Evolutionary conservation across 495 filamentous ascomycete species (phyloP).

Genomic region (Rhypophila decipiens): DNA sequence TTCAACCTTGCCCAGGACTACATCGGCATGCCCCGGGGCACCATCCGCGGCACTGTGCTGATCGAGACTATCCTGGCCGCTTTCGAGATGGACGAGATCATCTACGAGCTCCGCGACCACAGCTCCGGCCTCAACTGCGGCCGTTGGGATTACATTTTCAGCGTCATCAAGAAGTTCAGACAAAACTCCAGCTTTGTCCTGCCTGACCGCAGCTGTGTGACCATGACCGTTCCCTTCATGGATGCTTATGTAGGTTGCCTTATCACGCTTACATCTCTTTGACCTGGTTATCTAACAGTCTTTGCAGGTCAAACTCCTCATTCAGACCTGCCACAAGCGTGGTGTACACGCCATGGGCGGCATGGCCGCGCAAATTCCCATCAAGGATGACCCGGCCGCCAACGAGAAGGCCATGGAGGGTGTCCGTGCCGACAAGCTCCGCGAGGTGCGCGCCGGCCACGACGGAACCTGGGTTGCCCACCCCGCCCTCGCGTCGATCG

Average conservation of each 20-base stretch:
- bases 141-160: constrained; percentile 99
- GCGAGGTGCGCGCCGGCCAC: constrained; percentile 91
- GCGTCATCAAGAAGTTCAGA: constrained; percentile 99
- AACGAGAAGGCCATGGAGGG: constrained; percentile 93
- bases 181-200: constrained; percentile 88
- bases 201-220: constrained; percentile 84
- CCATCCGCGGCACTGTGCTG: constrained; percentile 90
- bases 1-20: constrained; percentile 97
- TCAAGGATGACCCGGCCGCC: constrained; percentile 85
- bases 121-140: constrained; percentile 96
- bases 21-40: constrained; percentile 81
- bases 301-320: constrained; percentile 66
- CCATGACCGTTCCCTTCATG: constrained; percentile 99
- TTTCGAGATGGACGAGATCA: constrained; percentile 99
- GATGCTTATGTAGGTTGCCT: constrained; percentile 61
- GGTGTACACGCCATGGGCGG: constrained; percentile 98
- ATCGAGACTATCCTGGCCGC: constrained; percentile 98
- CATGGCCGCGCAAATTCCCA: constrained; percentile 98
- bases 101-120: constrained; percentile 98
- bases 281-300: not conserved
- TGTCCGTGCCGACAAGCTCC: constrained; percentile 91
- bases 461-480: constrained; percentile 97
- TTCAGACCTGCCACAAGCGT: constrained; percentile 93
- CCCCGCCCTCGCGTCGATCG: constrained; percentile 84
- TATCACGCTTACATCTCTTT: not conserved